Base-by-base conservation (phyloP, 139 green algal genomes). In the Closterium sp. region DNA sequence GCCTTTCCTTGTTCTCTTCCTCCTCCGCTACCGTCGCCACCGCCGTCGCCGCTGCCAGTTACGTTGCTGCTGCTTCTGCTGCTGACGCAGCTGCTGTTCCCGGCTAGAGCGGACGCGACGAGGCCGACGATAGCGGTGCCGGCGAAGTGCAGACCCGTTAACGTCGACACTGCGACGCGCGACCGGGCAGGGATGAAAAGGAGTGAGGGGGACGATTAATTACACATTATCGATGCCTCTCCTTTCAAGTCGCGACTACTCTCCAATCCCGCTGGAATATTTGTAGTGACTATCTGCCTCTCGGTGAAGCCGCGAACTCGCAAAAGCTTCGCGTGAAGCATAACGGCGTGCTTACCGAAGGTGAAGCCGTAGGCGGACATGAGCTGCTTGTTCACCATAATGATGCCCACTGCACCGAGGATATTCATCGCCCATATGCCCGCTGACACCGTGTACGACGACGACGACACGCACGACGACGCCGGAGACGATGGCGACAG, bases 381-480 rank as follows among this genome's bases (percentile, higher is more conserved):
- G 22, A 94, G 92, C 90, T 94, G 92, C 91, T 94, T 94, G 91
- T 94, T 94, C 21, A 94, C 84, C 42, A 94, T 90, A 24, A 94
- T 95, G 84, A 94, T 94, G 31, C 91, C 92, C 29, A 94, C 92
- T n/a, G 92, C 95, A 31, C 29, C 86, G 73, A 73, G 22, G 45
- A 94, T 92, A 79, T 94, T 94, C 24, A 94, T 45, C 45, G 31
- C 84, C 92, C 92, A 94, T 32, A 88, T 88, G 31, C 88, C 88
- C 21, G 89, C 73, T 21, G 88, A 31, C 29, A 91, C 89, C 89
- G 89, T 30, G 29, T 34, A 79, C 62, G 62, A 79, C 62, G 62
- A 79, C 62, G 19, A 79, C 17, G 62, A 27, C 62, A 79, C 19
- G 62, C 17, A 24, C 62, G 62, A 79, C 62, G 62, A 24, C 62